Conservation (phyloP, 2,329 filamentous ascomycete species). For the Cladobotryum mycophilum region DNA sequence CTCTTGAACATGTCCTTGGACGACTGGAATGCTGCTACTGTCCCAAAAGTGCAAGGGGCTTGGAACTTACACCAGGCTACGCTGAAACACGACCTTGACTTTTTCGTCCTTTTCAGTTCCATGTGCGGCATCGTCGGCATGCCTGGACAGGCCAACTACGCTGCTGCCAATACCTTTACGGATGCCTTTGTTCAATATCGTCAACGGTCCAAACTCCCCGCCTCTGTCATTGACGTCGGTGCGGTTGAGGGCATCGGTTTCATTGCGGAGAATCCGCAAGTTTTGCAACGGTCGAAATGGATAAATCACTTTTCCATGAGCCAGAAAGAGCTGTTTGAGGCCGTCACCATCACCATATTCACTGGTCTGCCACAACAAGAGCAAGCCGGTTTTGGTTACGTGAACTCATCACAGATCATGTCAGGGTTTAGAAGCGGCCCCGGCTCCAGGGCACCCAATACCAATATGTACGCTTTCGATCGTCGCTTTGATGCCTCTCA, state of each 20-base stretch:
- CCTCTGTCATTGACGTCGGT: conserved; percentile 29
- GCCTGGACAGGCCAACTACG: conserved; percentile 32
- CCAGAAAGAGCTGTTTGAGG: neutral
- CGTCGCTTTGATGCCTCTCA: no score
- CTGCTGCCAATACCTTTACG: conserved; percentile 33
- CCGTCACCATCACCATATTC: neutral
- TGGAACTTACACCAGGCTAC: conserved; percentile 25
- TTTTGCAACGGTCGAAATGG: conserved; percentile 6
- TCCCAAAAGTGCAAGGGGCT: conserved; percentile 27
- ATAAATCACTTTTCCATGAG: conserved; percentile 14
- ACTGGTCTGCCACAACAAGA: no score
- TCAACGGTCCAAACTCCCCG: conserved; percentile 11
- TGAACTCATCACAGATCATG: no score
- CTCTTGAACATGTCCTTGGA: conserved; percentile 1
- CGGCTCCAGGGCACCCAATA: no score
- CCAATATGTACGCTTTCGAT: no score
- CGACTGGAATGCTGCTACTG: conserved; percentile 19
- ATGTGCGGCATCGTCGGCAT: conserved; percentile 25
- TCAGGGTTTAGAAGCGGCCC: no score
- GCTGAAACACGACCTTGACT: conserved; percentile 17
- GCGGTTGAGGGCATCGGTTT: conserved; percentile 29
- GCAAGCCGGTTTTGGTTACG: no score
- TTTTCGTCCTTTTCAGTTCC: conserved; percentile 30
- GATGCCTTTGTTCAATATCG: conserved; percentile 31
- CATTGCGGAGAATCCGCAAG: neutral